Evolutionary conservation across 805 yeast genomes (phyloP), one percentile per base, ranked within the genome.

Genomic region (Myxozyma vanderwaltii): DNA sequence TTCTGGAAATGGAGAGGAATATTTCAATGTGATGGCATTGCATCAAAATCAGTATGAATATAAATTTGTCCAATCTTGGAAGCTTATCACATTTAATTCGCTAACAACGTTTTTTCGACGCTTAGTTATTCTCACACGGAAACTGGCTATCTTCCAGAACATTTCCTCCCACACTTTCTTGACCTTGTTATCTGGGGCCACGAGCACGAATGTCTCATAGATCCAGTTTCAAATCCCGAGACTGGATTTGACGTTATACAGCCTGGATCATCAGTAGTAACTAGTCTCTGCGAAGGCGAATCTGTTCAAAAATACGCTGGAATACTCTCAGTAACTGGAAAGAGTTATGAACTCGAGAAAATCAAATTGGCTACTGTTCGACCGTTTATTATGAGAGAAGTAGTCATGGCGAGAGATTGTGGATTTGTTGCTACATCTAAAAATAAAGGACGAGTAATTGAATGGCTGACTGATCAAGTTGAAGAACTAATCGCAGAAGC

Each of bases 171-270:
- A 0, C 76, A 79, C 7, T 91, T 91, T 70, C 68, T 94, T 48
- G 91, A 94, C 69, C 77, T 92, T 57, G 85, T 94, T 0, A 75
- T 91, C 1, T 94, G 99, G 99, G 99, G 99, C 17, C 99, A 94
- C 72, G 99, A 94, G 71, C 99, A 94, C 73, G 97, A 94, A 70
- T 90, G 97, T 69, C 79, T 86, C 3, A 89, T 92, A 0, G 82
- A 82, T 58, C 83, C 96, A 0, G 80, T 77, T 1, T 60, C 68
- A 3, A 81, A 80, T 59, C 76, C 82, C 0, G 79, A 78, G 10
- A 81, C 80, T 1, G 86, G 86, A 0, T 90, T 92, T 69, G 83
- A 83, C 56, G 90, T 91, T 0, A 77, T 94, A 39, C 97, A 91
- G 70, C 94, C 96, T 0, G 99, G 99, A 0, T 89, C 96, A 1